phyloP scores from a whole-genome alignment of 176 grass and related monocot genomes.

The Areca catechu region DNA sequence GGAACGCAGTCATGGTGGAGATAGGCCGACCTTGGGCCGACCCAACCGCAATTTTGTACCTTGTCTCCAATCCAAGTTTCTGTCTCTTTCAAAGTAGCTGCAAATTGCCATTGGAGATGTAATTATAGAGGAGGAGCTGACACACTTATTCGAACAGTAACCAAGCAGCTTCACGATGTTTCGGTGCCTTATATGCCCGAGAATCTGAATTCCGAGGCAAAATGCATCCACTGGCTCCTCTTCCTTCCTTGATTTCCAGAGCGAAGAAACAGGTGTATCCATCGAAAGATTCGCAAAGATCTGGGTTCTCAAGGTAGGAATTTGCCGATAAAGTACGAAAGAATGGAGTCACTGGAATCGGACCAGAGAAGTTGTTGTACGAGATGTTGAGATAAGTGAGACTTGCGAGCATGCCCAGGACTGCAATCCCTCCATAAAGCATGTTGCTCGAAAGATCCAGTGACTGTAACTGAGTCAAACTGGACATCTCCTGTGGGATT shows the following conservation, averaged over 20 bases:
- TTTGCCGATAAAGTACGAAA: slow-evolving; percentile 56
- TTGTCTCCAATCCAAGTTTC: slow-evolving; percentile 77
- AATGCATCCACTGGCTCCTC: slow-evolving; percentile 59
- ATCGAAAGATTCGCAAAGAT: slow-evolving; percentile 70
- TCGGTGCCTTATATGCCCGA: slow-evolving; percentile 94
- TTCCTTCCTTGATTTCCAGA: slow-evolving; percentile 66
- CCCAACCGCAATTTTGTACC: slow-evolving; percentile 77
- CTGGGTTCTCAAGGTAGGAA: slow-evolving; percentile 56
- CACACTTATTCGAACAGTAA: slow-evolving; percentile 89
- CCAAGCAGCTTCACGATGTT: slow-evolving; percentile 90
- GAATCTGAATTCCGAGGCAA: slow-evolving; percentile 79
- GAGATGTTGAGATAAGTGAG: slow-evolving; percentile 89
- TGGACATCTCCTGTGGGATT: slow-evolving; percentile 69
- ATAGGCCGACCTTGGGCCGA: slow-evolving; percentile 78
- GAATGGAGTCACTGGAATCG: slow-evolving; percentile 75
- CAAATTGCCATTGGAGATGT: slow-evolving; percentile 83
- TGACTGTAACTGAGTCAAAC: slow-evolving; percentile 72
- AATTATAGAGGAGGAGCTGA: slow-evolving; percentile 91
- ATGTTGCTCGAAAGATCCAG: slow-evolving; percentile 69
- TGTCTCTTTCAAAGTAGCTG: slow-evolving; percentile 65
- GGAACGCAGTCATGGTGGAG: slow-evolving; percentile 90
- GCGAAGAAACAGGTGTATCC: slow-evolving; percentile 62
- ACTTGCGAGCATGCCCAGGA: slow-evolving; percentile 61
- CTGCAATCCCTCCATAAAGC: slow-evolving; percentile 57
- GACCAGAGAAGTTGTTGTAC: slow-evolving; percentile 91